Conservation (phyloP, 495 filamentous ascomycete species). For the Penicillium herquei region DNA sequence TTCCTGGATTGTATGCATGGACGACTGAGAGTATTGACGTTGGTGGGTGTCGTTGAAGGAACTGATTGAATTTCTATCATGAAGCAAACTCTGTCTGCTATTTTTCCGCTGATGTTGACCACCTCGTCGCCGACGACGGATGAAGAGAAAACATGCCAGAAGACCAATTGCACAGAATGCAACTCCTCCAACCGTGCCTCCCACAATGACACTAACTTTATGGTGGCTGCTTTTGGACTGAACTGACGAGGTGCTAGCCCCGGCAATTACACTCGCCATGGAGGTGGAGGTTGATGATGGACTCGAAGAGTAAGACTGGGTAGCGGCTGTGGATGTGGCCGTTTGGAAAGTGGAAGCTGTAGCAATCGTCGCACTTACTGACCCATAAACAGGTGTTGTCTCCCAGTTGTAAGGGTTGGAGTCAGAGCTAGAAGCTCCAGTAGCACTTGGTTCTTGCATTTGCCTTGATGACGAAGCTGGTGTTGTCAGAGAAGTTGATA, state of each 20-base stretch:
- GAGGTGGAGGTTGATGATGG: conserved; percentile 1
- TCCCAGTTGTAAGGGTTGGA: not conserved
- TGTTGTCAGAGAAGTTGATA: not conserved
- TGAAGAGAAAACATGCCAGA: conserved; percentile 18
- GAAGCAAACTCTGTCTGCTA: conserved; percentile 20
- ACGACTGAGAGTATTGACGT: conserved; percentile 8
- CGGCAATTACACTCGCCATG: not conserved
- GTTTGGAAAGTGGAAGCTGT: not conserved
- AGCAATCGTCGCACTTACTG: not conserved
- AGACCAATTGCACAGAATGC: conserved; percentile 23
- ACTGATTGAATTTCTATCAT: conserved; percentile 10
- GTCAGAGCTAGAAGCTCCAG: not conserved
- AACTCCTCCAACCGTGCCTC: conserved; percentile 26
- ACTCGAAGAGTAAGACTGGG: not conserved
- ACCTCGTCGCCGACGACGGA: conserved; percentile 21
- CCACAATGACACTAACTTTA: conserved; percentile 24
- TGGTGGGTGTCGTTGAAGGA: conserved; percentile 3
- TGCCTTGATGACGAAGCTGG: not conserved
- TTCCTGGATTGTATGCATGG: not conserved
- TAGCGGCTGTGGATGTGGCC: not conserved
- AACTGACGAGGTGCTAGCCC: not conserved
- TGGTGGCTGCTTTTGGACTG: not conserved
- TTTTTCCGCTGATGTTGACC: not conserved
- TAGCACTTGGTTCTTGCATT: too few species aligned
- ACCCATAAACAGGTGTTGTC: not conserved